Evolutionary conservation across 2,329 filamentous ascomycete genomes (phyloP).

Genomic region (Colletotrichum salicis): DNA sequence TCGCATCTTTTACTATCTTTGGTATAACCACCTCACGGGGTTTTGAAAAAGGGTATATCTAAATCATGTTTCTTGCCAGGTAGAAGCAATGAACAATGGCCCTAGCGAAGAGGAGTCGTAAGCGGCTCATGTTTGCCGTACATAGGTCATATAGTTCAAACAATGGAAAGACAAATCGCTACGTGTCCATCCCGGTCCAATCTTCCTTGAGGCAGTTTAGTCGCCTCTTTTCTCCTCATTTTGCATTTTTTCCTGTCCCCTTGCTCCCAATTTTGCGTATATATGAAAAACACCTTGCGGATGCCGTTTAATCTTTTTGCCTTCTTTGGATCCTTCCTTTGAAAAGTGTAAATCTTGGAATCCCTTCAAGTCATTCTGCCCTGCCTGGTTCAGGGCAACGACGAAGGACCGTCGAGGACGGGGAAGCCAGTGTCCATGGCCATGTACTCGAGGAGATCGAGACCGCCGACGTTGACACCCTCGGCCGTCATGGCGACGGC

Average conservation of each 20-base stretch:
- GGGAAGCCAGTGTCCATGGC: slow-evolving; percentile 65
- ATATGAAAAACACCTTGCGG: background rate
- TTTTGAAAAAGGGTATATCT: no score
- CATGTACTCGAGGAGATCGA: slow-evolving; percentile 76
- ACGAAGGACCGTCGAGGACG: slow-evolving; percentile 36
- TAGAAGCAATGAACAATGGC: no score
- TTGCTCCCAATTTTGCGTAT: background rate
- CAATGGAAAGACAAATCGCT: background rate
- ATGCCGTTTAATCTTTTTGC: background rate
- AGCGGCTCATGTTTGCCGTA: background rate
- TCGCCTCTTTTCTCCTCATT: background rate
- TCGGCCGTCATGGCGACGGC: slow-evolving; percentile 74
- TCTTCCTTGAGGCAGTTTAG: background rate
- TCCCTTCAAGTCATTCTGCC: background rate
- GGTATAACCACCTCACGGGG: no score
- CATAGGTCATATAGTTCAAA: background rate
- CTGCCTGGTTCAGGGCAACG: slow-evolving; percentile 29
- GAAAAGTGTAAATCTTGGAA: background rate
- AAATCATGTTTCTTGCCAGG: no score
- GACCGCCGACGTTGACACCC: slow-evolving; percentile 73
- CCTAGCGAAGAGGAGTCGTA: no score
- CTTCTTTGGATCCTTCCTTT: background rate
- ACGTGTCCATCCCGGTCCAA: background rate
- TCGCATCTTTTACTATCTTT: no score
- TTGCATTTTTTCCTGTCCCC: background rate